A percentile compares a stretch with the other conserved stretches of the same genome.
Evolutionary conservation across 345 rosid species (phyloP).

Genomic region (Toxicodendron radicans): DNA sequence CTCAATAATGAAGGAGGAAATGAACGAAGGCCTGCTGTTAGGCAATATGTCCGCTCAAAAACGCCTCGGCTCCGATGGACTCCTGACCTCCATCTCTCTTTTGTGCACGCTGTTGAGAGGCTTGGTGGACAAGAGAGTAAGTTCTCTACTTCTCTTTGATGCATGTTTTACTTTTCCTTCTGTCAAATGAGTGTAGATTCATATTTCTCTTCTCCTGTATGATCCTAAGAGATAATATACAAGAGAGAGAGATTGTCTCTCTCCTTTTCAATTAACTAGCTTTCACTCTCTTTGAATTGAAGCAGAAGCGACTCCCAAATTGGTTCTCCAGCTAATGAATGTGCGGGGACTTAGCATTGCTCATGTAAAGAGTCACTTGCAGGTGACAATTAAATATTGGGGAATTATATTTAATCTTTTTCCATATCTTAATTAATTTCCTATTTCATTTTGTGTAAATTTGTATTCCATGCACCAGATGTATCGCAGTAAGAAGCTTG

Average conservation of each 20-base stretch:
- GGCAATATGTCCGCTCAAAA: constrained; percentile 79
- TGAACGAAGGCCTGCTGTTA: constrained; percentile 35
- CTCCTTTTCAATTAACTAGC: background rate
- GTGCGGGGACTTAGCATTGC: constrained; percentile 84
- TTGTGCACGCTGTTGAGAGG: constrained; percentile 71
- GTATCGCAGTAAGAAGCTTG: constrained; percentile 89
- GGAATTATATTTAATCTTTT: background rate
- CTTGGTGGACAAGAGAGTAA: constrained; percentile 91
- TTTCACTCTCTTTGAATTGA: constrained; percentile 9
- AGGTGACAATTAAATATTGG: constrained; percentile 37
- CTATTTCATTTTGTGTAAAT: background rate
- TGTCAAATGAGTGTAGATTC: background rate
- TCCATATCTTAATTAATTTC: background rate
- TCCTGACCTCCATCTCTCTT: constrained; percentile 79
- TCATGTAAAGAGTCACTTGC: constrained; percentile 92
- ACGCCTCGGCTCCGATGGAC: constrained; percentile 90
- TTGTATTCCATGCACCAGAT: constrained; percentile 39
- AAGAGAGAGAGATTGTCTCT: background rate
- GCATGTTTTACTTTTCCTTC: background rate
- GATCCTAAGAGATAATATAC: background rate
- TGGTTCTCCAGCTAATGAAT: constrained; percentile 89
- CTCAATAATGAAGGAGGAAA: constrained; percentile 16
- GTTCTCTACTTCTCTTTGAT: constrained; percentile 33
- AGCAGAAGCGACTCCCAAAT: constrained; percentile 83
- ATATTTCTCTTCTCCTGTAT: background rate